A percentile compares a stretch with the other conserved stretches of the same genome.
These are phyloP conservation scores for Ammopiptanthus mongolicus DNA, from an alignment of 306 rosid species.

Conservation along the genomic window DNA sequence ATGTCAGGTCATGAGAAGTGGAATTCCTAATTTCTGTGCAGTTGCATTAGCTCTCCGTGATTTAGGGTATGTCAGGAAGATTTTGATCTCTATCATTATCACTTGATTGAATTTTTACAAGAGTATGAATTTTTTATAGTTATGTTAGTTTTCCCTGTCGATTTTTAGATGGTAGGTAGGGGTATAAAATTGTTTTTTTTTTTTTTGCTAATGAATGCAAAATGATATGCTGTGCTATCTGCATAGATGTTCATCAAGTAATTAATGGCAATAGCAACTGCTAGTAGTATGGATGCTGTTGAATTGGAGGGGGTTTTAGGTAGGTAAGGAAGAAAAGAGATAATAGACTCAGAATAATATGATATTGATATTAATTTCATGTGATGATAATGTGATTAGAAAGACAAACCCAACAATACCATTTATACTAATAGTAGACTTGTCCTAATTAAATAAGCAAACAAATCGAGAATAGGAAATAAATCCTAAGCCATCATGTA, in stretches of 20 bases:
- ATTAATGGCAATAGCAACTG: neutral
- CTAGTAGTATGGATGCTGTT: neutral
- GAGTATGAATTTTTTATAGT: neutral
- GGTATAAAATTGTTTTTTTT: neutral
- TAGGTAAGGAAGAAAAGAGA: too few relatives aligned
- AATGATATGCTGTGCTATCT: neutral
- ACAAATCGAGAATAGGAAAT: too few relatives aligned
- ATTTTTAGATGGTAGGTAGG: neutral
- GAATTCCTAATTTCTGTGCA: conserved; percentile 96
- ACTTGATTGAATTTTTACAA: conserved; percentile 16
- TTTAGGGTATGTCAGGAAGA: conserved; percentile 72
- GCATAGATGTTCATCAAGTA: neutral
- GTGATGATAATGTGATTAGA: neutral
- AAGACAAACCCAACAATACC: too few relatives aligned
- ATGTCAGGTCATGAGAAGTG: conserved; percentile 93
- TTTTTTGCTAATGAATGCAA: neutral
- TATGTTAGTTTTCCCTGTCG: neutral
- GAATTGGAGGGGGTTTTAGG: too few relatives aligned
- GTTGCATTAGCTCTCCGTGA: conserved; percentile 91
- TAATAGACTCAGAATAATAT: too few relatives aligned
- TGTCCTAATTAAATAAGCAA: too few relatives aligned
- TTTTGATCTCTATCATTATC: conserved; percentile 3
- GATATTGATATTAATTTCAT: too few relatives aligned
- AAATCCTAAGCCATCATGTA: too few relatives aligned
- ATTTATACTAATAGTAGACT: too few relatives aligned